Conservation (phyloP, 805 yeast genomes). For the Pichia kluyveri region DNA sequence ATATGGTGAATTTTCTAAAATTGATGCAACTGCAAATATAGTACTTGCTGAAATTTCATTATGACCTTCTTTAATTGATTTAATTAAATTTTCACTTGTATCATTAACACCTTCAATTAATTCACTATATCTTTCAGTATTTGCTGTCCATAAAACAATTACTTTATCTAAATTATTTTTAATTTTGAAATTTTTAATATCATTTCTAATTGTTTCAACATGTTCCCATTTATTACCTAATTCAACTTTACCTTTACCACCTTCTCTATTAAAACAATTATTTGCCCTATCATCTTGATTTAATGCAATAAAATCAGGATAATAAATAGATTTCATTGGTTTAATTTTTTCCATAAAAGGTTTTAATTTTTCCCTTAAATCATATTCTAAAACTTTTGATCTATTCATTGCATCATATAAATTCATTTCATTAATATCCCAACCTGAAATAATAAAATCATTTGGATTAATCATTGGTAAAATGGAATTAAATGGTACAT, state of each 20-base stretch:
- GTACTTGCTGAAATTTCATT: constrained; percentile 86
- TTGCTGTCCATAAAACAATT: constrained; percentile 92
- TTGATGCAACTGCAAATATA: constrained; percentile 88
- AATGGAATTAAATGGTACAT: constrained; percentile 84
- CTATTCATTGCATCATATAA: constrained; percentile 74
- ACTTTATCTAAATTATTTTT: constrained; percentile 74
- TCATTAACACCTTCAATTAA: constrained; percentile 76
- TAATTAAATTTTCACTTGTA: constrained; percentile 69
- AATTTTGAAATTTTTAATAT: constrained; percentile 69
- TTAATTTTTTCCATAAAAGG: constrained; percentile 49
- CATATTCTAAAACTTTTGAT: constrained; percentile 79
- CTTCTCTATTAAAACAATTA: constrained; percentile 59
- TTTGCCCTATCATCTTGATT: constrained; percentile 90
- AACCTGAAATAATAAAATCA: constrained; percentile 84
- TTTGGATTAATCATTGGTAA: constrained; percentile 87
- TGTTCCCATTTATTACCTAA: constrained; percentile 76
- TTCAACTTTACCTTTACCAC: constrained; percentile 37
- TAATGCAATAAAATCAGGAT: constrained; percentile 94
- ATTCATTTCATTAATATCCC: constrained; percentile 80
- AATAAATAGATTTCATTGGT: constrained; percentile 82
- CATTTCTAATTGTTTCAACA: constrained; percentile 77
- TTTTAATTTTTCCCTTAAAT: constrained; percentile 67
- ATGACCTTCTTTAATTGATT: constrained; percentile 69
- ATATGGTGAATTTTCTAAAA: constrained; percentile 80
- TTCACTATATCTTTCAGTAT: constrained; percentile 88